phyloP scores from a whole-genome alignment of 2,329 filamentous ascomycete genomes.

The Aciculosporium take region DNA sequence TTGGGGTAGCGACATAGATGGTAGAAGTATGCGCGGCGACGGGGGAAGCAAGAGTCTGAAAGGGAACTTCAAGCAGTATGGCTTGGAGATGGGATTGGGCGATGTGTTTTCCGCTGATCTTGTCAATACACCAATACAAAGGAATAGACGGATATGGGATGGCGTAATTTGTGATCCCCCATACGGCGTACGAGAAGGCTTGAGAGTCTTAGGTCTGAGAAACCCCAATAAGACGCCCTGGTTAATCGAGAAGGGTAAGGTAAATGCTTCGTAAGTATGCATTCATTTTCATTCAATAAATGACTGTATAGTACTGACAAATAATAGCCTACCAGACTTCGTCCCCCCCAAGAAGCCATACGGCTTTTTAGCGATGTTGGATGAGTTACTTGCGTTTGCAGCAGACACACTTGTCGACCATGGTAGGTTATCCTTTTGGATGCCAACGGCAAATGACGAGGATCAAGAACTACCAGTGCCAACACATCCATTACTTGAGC shows the following conservation, averaged over 20 bases:
- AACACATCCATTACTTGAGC: slow-evolving; percentile 57
- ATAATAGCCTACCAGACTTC: slow-evolving; percentile 41
- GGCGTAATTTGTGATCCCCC: slow-evolving; percentile 92
- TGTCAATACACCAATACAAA: slow-evolving; percentile 67
- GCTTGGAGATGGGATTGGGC: slow-evolving; percentile 47
- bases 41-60: slow-evolving; percentile 34
- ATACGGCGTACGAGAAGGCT: slow-evolving; percentile 84
- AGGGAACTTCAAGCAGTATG: slow-evolving; percentile 79
- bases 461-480: slow-evolving; percentile 65
- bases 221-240: slow-evolving; percentile 46
- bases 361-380: slow-evolving; percentile 77
- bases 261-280: slow-evolving; percentile 51
- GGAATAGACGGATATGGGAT: slow-evolving; percentile 51
- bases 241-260: slow-evolving; percentile 54
- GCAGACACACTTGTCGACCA: slow-evolving; percentile 60
- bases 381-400: slow-evolving; percentile 78
- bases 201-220: slow-evolving; percentile 71
- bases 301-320: not conserved
- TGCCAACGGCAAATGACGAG: slow-evolving; percentile 78
- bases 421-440: slow-evolving; percentile 86
- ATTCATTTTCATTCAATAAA: not conserved
- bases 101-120: slow-evolving; percentile 77
- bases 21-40: slow-evolving; percentile 68
- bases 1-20: slow-evolving; percentile 87
- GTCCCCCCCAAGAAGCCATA: slow-evolving; percentile 86